phyloP scores from a whole-genome alignment of 768 basidiomycete species.

The Mycena sanguinolenta region DNA sequence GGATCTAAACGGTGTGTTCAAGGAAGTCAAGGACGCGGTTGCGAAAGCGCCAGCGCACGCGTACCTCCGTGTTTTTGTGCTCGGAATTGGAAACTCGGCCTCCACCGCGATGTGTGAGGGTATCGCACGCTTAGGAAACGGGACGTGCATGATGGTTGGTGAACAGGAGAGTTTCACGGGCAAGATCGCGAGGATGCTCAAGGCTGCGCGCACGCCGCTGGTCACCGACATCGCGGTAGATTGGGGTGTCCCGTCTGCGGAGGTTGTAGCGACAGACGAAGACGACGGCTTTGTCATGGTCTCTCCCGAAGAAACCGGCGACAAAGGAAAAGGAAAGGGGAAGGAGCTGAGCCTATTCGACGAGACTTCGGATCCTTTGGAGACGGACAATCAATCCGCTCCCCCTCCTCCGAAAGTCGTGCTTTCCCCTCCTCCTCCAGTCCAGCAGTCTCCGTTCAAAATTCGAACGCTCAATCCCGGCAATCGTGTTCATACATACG shows the following conservation, averaged over 20 bases:
- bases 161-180: conserved; percentile 50
- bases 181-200: conserved; percentile 57
- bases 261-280: background rate
- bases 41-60: conserved; percentile 36
- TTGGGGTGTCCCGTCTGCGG: conserved; percentile 43
- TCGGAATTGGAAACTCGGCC: conserved; percentile 58
- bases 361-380: conserved; percentile 12
- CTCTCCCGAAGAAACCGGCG: background rate
- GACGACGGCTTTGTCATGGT: conserved; percentile 28
- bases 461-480: conserved; percentile 24
- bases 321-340: background rate
- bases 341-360: conserved; percentile 29
- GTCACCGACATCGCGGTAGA: conserved; percentile 54
- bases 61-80: conserved; percentile 57
- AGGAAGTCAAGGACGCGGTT: conserved; percentile 39
- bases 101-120: conserved; percentile 57
- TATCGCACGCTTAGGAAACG: conserved; percentile 58
- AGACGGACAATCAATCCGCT: conserved; percentile 4
- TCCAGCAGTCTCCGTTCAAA: conserved; percentile 37
- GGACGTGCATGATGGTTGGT: conserved; percentile 53
- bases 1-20: conserved; percentile 28
- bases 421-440: conserved; percentile 17
- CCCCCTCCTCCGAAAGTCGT: conserved; percentile 23
- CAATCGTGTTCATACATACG: conserved; percentile 28
- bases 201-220: conserved; percentile 52